Conservation (phyloP, 208 protist species). For the Histomonas meleagridis region DNA sequence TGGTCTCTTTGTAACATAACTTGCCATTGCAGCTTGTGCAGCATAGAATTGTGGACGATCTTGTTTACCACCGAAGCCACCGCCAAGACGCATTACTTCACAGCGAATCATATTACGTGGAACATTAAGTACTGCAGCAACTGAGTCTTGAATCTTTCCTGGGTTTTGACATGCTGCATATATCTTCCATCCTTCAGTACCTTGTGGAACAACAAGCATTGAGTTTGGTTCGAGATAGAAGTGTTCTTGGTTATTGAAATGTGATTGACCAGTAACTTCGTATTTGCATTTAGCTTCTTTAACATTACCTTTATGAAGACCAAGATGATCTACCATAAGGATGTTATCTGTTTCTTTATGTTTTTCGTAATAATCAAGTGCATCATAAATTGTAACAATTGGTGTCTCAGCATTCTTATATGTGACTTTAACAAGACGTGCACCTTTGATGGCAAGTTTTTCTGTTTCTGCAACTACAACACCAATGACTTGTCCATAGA, state of each 20-base stretch:
- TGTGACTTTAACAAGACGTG: neutral
- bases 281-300: neutral
- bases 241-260: slow-evolving; percentile 60
- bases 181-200: neutral
- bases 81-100: slow-evolving; percentile 59
- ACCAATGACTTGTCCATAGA: slow-evolving; percentile 39
- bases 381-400: neutral
- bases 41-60: neutral
- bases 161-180: neutral
- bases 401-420: neutral
- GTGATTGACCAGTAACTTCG: neutral
- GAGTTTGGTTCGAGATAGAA: slow-evolving; percentile 67
- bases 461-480: slow-evolving; percentile 41
- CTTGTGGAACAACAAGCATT: slow-evolving; percentile 53
- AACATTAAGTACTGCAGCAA: slow-evolving; percentile 37
- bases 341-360: neutral
- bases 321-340: neutral
- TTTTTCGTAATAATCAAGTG: neutral
- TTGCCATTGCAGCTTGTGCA: slow-evolving; percentile 56
- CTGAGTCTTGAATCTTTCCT: neutral
- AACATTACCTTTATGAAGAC: neutral
- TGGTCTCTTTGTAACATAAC: slow-evolving; percentile 47
- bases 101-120: slow-evolving; percentile 39
- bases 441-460: slow-evolving; percentile 34
- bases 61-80: slow-evolving; percentile 73